A percentile compares a stretch with the other conserved stretches of the same genome.
These are phyloP conservation scores for Tetramitus jugosus DNA, from an alignment of 208 protist genomes.

Conservation along the genomic window DNA sequence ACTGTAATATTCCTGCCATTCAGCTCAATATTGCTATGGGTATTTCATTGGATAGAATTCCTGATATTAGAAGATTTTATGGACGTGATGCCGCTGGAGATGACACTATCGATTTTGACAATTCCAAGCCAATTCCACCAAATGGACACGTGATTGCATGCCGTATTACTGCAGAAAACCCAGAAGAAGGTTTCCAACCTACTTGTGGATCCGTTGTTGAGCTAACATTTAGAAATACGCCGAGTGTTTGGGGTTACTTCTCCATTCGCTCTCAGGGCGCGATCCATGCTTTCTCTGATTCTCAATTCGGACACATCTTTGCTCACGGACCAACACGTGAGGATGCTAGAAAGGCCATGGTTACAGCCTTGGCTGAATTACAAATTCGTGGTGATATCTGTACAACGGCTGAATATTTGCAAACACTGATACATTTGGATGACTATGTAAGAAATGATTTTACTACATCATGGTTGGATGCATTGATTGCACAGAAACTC, in stretches of 20 bases:
- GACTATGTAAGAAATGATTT: constrained; percentile 68
- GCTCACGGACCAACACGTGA: constrained; percentile 78
- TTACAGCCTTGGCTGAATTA: constrained; percentile 80
- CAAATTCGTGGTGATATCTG: constrained; percentile 86
- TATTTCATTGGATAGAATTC: constrained; percentile 82
- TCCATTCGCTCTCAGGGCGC: constrained; percentile 69
- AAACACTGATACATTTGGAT: constrained; percentile 64
- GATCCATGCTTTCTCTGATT: constrained; percentile 88
- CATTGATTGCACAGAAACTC: constrained; percentile 52
- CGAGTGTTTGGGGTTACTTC: constrained; percentile 97
- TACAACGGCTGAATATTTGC: constrained; percentile 84
- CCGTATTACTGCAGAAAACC: constrained; percentile 93
- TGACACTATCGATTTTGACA: constrained; percentile 73
- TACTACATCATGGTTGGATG: constrained; percentile 71
- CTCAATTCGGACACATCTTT: constrained; percentile 96
- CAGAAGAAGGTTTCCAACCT: constrained; percentile 89
- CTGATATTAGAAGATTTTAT: constrained; percentile 86
- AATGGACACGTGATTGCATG: constrained; percentile 87
- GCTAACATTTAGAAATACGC: constrained; percentile 84
- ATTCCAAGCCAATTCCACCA: constrained; percentile 44
- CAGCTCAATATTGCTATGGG: constrained; percentile 93
- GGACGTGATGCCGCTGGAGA: constrained; percentile 56
- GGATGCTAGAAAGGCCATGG: constrained; percentile 77
- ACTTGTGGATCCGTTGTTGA: constrained; percentile 82
- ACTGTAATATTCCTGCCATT: constrained; percentile 85